phyloP scores from a whole-genome alignment of 2,329 filamentous ascomycete genomes.

The Capronia epimyces region DNA sequence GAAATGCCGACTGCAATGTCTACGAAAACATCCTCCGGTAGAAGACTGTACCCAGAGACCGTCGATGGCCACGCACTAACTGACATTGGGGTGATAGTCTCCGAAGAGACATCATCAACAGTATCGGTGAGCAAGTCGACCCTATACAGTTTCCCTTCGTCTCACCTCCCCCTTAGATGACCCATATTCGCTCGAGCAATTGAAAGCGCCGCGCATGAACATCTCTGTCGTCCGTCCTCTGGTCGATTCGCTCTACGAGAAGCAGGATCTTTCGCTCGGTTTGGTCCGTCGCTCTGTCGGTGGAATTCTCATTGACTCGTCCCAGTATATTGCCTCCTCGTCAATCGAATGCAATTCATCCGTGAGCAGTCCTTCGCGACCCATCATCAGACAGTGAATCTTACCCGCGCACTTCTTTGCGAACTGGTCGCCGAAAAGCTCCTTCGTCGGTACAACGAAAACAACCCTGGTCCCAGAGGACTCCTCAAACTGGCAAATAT shows the following conservation, averaged over 20 bases:
- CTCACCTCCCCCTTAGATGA: conserved; percentile 43
- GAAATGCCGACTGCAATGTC: conserved; percentile 23
- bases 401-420: conserved; percentile 70
- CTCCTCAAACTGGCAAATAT: conserved; percentile 71
- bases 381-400: conserved; percentile 75
- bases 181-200: conserved; percentile 66
- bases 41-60: neutral
- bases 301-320: neutral
- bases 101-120: conserved; percentile 31
- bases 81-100: conserved; percentile 19
- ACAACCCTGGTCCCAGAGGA: conserved; percentile 64
- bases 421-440: conserved; percentile 75
- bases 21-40: conserved; percentile 28
- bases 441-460: conserved; percentile 70
- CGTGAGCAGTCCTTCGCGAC: conserved; percentile 69
- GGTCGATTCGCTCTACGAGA: conserved; percentile 76
- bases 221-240: conserved; percentile 71
- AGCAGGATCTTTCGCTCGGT: conserved; percentile 73
- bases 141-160: neutral
- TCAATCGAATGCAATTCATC: conserved; percentile 74
- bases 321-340: conserved; percentile 72
- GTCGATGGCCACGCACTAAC: neutral
- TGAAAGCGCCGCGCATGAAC: conserved; percentile 76
- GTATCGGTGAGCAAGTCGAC: conserved; percentile 24
- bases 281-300: conserved; percentile 26